Conservation (phyloP, 2,329 filamentous ascomycete species). For the Alternaria sp. region DNA sequence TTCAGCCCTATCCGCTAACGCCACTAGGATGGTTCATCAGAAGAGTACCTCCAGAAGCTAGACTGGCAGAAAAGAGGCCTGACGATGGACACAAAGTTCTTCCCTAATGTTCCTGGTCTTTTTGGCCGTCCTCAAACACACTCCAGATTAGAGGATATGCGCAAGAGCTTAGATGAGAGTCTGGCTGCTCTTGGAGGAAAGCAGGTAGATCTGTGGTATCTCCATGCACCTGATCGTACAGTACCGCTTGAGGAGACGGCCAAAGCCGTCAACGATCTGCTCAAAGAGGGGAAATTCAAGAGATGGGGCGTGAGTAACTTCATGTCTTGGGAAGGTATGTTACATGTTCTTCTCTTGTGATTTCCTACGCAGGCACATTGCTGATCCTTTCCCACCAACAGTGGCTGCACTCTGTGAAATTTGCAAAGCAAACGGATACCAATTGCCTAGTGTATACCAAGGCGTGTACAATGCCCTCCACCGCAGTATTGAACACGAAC, state of each 20-base stretch:
- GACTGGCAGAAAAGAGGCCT: constrained; percentile 53
- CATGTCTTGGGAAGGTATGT: constrained; percentile 33
- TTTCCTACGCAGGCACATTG: not conserved
- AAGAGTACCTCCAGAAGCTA: constrained; percentile 55
- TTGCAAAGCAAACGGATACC: constrained; percentile 53
- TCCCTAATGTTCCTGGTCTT: constrained; percentile 41
- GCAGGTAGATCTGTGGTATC: constrained; percentile 55
- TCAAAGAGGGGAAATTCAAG: constrained; percentile 57
- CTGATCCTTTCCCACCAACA: constrained; percentile 22
- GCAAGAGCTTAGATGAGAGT: constrained; percentile 45
- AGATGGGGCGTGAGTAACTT: constrained; percentile 59
- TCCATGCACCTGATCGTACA: constrained; percentile 57
- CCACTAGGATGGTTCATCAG: constrained; percentile 38
- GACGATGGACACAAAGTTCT: constrained; percentile 56
- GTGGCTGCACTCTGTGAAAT: constrained; percentile 58
- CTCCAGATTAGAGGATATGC: constrained; percentile 37
- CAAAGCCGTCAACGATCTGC: constrained; percentile 56
- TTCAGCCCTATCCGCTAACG: not conserved
- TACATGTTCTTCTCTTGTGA: not conserved
- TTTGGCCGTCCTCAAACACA: constrained; percentile 31
- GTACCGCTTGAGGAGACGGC: constrained; percentile 57
- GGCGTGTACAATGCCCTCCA: constrained; percentile 40
- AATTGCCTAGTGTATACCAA: constrained; percentile 58
- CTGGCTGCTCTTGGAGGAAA: constrained; percentile 50
- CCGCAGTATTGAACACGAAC: constrained; percentile 30